A percentile compares a stretch with the other conserved stretches of the same genome.
Evolutionary conservation across 768 basidiomycete genomes (phyloP).

Genomic region (Lactifluus pinguis): DNA sequence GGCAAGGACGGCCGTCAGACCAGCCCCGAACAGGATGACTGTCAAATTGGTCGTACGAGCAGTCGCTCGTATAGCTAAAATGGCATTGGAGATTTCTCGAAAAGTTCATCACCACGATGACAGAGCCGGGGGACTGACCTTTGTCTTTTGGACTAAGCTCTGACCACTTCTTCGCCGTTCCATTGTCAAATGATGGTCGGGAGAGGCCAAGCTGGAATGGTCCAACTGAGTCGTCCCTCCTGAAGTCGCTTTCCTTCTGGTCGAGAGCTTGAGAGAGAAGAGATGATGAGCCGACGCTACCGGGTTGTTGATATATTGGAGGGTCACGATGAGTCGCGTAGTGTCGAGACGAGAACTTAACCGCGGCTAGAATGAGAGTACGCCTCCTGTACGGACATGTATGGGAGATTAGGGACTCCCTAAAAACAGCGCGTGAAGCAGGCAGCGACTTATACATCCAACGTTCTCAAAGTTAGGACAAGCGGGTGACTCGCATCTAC

Average conservation of each 20-base stretch:
- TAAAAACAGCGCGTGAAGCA: not conserved
- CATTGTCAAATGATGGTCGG: constrained; percentile 44
- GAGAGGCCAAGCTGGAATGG: constrained; percentile 71
- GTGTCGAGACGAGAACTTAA: not conserved
- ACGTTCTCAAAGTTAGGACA: not conserved
- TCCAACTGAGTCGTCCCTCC: constrained; percentile 53
- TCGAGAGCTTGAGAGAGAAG: constrained; percentile 58
- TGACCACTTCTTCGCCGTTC: constrained; percentile 66
- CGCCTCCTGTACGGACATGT: not conserved
- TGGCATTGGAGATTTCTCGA: not conserved
- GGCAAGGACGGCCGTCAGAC: constrained; percentile 62
- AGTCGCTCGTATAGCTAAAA: constrained; percentile 43
- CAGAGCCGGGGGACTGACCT: constrained; percentile 33
- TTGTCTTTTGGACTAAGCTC: constrained; percentile 71
- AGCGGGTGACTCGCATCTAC: not conserved
- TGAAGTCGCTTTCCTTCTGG: constrained; percentile 37
- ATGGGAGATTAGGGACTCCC: not conserved
- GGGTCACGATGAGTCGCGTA: constrained; percentile 13
- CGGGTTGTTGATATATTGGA: not conserved
- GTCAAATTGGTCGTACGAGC: constrained; percentile 43
- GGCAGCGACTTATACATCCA: not conserved
- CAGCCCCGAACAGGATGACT: constrained; percentile 67
- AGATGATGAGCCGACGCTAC: constrained; percentile 33
- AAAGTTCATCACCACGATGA: not conserved
- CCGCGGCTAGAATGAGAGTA: not conserved